These are phyloP conservation scores for Pythium phragmitis DNA, from an alignment of 352 stramenopile genomes.

Conservation along the genomic window DNA sequence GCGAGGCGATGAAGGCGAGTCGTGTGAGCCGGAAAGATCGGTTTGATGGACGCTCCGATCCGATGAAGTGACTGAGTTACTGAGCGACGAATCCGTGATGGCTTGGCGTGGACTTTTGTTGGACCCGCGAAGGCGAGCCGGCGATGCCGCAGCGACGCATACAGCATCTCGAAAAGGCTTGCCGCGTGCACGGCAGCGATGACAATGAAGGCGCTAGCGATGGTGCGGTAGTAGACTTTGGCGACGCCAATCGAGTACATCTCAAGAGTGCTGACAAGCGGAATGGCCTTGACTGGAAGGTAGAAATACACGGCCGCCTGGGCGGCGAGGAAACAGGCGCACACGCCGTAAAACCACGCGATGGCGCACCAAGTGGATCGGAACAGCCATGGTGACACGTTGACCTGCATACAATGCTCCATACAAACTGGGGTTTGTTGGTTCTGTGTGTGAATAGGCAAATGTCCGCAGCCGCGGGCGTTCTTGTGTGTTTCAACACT, in stretches of 20 bases:
- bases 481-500: no score
- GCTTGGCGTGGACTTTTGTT: background rate
- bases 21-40: background rate
- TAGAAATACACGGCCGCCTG: conserved; percentile 15
- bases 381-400: background rate
- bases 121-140: background rate
- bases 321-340: conserved; percentile 3
- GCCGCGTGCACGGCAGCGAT: background rate
- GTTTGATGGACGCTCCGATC: background rate
- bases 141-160: background rate
- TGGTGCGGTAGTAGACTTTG: background rate
- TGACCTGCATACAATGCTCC: conserved; percentile 3
- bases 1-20: background rate
- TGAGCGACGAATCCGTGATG: background rate
- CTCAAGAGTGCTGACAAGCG: conserved; percentile 12
- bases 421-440: no score
- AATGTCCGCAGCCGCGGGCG: no score
- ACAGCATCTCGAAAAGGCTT: conserved; percentile 4
- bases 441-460: no score
- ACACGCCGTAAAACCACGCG: conserved; percentile 10
- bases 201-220: conserved; percentile 4
- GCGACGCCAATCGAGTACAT: conserved; percentile 7
- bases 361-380: conserved; percentile 12
- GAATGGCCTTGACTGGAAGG: background rate
- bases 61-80: background rate